phyloP scores from a whole-genome alignment of 2,329 filamentous ascomycete genomes.

The Hymenoscyphus occultus region DNA sequence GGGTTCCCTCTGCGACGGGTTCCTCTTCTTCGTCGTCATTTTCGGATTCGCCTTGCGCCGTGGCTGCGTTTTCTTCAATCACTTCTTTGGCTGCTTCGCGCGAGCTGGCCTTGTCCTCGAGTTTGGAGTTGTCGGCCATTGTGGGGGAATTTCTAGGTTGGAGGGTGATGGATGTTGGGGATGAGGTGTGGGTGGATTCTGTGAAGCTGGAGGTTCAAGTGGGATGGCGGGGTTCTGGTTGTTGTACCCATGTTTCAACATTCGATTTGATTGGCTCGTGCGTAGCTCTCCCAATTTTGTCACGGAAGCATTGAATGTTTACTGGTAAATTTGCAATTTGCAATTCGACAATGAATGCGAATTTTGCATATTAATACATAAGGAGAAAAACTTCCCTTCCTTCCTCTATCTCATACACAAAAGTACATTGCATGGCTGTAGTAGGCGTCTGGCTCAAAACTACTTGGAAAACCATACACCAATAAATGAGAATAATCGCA shows the following conservation, averaged over 20 bases:
- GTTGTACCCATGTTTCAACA: background rate
- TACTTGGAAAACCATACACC: too few species aligned
- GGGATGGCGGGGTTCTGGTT: conserved; percentile 20
- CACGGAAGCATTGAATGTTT: too few species aligned
- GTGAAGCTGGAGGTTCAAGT: background rate
- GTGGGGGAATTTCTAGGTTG: conserved; percentile 9
- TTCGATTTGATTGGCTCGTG: background rate
- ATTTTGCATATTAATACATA: too few species aligned
- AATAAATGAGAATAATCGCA: too few species aligned
- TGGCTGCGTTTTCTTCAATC: conserved; percentile 38
- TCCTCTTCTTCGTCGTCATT: conserved; percentile 44
- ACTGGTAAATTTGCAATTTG: too few species aligned
- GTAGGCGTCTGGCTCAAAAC: too few species aligned
- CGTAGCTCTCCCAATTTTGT: background rate
- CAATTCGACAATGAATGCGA: too few species aligned
- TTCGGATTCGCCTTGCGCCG: conserved; percentile 46
- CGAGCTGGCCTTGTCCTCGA: conserved; percentile 50
- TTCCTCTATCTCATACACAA: too few species aligned
- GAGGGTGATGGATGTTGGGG: background rate
- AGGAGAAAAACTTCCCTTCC: too few species aligned
- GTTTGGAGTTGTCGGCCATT: conserved; percentile 62
- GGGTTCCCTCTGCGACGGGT: conserved; percentile 30
- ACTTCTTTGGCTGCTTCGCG: conserved; percentile 41
- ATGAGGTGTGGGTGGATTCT: background rate
- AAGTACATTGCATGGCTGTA: too few species aligned